Evolutionary conservation across 371 early-diverging fungal species (phyloP), one percentile per base, ranked within the genome.

Genomic region (Vairimorpha apis): DNA sequence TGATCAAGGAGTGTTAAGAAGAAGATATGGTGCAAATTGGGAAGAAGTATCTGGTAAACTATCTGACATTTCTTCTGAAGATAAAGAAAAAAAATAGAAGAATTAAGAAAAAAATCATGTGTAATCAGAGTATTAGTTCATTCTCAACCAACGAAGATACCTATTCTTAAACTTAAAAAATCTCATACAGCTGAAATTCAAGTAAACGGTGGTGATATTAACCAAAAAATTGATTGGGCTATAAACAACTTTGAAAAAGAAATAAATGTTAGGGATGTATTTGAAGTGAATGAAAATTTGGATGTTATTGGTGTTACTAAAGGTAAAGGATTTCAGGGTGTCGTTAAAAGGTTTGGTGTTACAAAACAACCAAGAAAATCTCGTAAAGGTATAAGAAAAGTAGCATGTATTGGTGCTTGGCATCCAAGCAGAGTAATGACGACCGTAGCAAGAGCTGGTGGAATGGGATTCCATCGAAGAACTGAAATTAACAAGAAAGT

Each of bases 351-450:
- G 90, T 98, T 95, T 95, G 99, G 99, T 82, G 92, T 93, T 85
- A 95, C 93, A 88, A 98, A 94, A 89, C 90, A 95, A 77, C 99
- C 96, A 71, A 89, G 97, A 86, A 98, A 98, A 91, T 95, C 97
- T 58, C 95, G 95, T 87, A 91, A 91, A 86, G 99, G 99, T 91
- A 88, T 93, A 78, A 91, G 99, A 83, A 98, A 98, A 90, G 96
- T 98, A 79, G 99, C 97, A 81, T 98, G 99, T 90, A 97, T 98
- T 84, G 99, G 99, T 85, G 96, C 99, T 75, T 98, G 99, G 99
- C 99, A 98, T 88, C 99, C 99, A 83, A 87, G 90, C 82, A 90
- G 94, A 77, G 99, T 98, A 85, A 92, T 94, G 94, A 94, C 73
- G 89, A 91, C 97, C 67, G 96, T 98, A 78, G 91, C 99, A 73